Evolutionary conservation across 768 basidiomycete species (phyloP).

Genomic region (Scleroderma bovista): DNA sequence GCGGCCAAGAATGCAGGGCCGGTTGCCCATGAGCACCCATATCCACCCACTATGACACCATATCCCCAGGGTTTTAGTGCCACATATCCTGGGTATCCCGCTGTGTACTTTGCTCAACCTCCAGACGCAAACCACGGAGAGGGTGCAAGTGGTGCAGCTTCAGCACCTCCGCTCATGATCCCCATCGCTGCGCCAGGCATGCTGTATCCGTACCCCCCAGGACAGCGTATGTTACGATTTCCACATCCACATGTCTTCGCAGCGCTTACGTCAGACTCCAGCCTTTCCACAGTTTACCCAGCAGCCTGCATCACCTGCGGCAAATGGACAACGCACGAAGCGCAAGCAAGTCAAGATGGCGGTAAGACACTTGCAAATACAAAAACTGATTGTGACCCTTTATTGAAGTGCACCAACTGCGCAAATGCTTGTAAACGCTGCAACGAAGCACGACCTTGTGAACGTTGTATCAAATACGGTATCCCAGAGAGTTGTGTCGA

Average conservation of each 20-base stretch:
- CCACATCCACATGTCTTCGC: background rate
- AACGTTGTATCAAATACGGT: conserved; percentile 59
- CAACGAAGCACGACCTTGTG: conserved; percentile 56
- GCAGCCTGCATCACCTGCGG: conserved; percentile 16
- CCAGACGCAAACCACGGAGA: conserved; percentile 28
- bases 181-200: conserved; percentile 37
- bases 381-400: background rate
- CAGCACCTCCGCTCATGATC: conserved; percentile 32
- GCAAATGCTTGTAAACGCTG: conserved; percentile 54
- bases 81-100: conserved; percentile 29
- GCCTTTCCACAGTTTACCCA: conserved; percentile 26
- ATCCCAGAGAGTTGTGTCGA: conserved; percentile 52
- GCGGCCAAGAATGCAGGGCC: conserved; percentile 30
- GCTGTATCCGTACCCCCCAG: conserved; percentile 39
- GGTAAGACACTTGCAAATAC: conserved; percentile 28
- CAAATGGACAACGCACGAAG: conserved; percentile 32
- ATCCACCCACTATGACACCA: conserved; percentile 24
- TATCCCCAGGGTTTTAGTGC: conserved; percentile 24
- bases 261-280: conserved; percentile 16
- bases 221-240: conserved; percentile 28
- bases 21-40: conserved; percentile 30
- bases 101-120: conserved; percentile 27
- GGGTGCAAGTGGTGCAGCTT: conserved; percentile 24
- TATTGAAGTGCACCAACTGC: conserved; percentile 47
- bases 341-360: conserved; percentile 59